Conservation (phyloP, 495 filamentous ascomycete species). For the Aspergillus haitiensis region DNA sequence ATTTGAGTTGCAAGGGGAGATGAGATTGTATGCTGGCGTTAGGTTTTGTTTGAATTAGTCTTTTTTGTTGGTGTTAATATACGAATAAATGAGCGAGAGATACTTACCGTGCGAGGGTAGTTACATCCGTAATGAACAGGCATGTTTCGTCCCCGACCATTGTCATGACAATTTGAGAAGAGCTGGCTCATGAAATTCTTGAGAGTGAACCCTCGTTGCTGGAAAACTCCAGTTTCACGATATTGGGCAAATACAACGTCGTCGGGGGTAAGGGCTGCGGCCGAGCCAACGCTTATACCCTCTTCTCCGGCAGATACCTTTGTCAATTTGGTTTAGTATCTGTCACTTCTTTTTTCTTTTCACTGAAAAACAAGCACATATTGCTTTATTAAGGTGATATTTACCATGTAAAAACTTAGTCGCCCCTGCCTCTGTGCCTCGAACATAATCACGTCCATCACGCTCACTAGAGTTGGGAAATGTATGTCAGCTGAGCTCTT, state of each 20-base stretch:
- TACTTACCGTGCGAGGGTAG: constrained; percentile 73
- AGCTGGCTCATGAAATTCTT: constrained; percentile 93
- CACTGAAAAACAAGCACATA: no score
- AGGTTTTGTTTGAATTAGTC: constrained; percentile 8
- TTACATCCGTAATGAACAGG: constrained; percentile 92
- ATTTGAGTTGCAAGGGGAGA: constrained; percentile 94
- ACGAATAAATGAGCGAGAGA: neutral
- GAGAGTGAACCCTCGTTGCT: constrained; percentile 84
- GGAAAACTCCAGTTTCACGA: constrained; percentile 86
- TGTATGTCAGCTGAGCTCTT: neutral
- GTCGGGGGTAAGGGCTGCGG: constrained; percentile 73
- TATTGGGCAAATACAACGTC: constrained; percentile 96
- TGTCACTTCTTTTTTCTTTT: neutral
- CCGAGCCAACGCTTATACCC: constrained; percentile 85
- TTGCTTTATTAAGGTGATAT: no score
- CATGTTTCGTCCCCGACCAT: constrained; percentile 89
- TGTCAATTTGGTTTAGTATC: constrained; percentile 1
- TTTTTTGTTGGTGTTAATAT: neutral
- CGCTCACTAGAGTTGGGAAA: constrained; percentile 56
- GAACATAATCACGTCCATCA: constrained; percentile 95
- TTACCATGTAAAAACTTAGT: constrained; percentile 95
- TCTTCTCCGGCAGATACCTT: constrained; percentile 91
- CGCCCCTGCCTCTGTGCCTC: constrained; percentile 80
- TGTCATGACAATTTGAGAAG: constrained; percentile 84
- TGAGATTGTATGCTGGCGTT: constrained; percentile 79